A percentile compares a stretch with the other conserved stretches of the same genome.
These are phyloP conservation scores for Melampsora americana DNA, from an alignment of 1,284 basidiomycete genomes.

Conservation along the genomic window DNA sequence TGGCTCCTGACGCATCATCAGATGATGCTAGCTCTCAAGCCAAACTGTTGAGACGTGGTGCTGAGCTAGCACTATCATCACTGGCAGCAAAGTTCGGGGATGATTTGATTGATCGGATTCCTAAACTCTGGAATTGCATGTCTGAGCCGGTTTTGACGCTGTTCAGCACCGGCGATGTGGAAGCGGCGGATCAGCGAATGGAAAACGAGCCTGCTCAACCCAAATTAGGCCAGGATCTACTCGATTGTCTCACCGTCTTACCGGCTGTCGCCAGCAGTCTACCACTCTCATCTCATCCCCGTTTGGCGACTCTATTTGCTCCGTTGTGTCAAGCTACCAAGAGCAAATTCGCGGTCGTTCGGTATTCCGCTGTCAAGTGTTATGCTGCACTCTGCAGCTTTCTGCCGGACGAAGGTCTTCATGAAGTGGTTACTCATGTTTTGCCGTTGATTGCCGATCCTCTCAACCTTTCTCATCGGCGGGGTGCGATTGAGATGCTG, in stretches of 20 bases:
- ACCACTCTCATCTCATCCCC: constrained; percentile 67
- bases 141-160: constrained; percentile 69
- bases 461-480: constrained; percentile 70
- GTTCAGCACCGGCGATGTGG: constrained; percentile 61
- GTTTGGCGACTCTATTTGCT: constrained; percentile 71
- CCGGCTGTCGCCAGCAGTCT: constrained; percentile 76
- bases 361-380: constrained; percentile 79
- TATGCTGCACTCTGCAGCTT: constrained; percentile 83
- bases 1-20: constrained; percentile 39
- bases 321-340: constrained; percentile 71
- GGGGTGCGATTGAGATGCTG: constrained; percentile 84
- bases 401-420: constrained; percentile 81
- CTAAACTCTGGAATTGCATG: constrained; percentile 92
- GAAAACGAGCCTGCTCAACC: constrained; percentile 47
- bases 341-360: constrained; percentile 80
- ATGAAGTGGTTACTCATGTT: constrained; percentile 75
- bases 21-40: constrained; percentile 51
- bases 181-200: constrained; percentile 63
- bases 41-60: constrained; percentile 68
- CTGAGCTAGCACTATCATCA: constrained; percentile 74
- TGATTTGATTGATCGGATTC: constrained; percentile 70
- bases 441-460: constrained; percentile 83
- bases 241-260: constrained; percentile 87
- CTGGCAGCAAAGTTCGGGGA: constrained; percentile 75
- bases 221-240: constrained; percentile 73